Base-by-base conservation (phyloP, 768 basidiomycete species). In the Suillus subaureus region DNA sequence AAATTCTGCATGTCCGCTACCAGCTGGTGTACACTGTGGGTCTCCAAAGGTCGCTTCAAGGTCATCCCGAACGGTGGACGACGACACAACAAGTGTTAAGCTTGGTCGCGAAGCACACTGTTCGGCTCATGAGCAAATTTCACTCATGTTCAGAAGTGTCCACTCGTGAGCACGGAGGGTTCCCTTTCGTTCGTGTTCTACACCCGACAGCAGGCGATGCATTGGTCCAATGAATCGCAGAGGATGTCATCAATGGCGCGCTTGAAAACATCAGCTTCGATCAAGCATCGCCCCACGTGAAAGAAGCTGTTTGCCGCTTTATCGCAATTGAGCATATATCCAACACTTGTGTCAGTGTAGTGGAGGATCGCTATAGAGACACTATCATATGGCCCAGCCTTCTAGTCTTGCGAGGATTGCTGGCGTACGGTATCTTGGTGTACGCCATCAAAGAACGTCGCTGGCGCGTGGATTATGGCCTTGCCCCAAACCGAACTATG, bases 61-160 rank as follows among this genome's bases (percentile, higher is more conserved):
- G 49, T 3, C 49, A 51, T 51, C 49, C 49, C 0, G 49, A 51
- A 51, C 2, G 49, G 49, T 51, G 49, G 81, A 70, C 66, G 0
- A 77, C 68, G 11, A 72, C 70, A 0, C 69, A 79, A 55, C 71
- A 78, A 21, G 57, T 81, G 28, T 67, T 81, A 8, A 9, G 56
- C 12, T 70, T 75, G 18, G 68, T 79, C 1, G 61, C 61, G 13
- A 69, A 66, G 2, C 64, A 68, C 26, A 72, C 70, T 1, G n/a
- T 40, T n/a, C 49, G 47, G 12, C 67, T 76, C 31, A 60, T 35
- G 15, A 37, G 23, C 2, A 7, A 3, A 4, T 70, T 61, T 49
- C 68, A 57, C 0, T 63, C 58, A 3, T 67, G 64, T 43, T 39
- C 73, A 8, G 75, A 77, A 49, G 68, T 66, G 26, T 68, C 71